These are phyloP conservation scores for Talaromyces borbonicus DNA, from an alignment of 495 filamentous ascomycete genomes.

Conservation along the genomic window DNA sequence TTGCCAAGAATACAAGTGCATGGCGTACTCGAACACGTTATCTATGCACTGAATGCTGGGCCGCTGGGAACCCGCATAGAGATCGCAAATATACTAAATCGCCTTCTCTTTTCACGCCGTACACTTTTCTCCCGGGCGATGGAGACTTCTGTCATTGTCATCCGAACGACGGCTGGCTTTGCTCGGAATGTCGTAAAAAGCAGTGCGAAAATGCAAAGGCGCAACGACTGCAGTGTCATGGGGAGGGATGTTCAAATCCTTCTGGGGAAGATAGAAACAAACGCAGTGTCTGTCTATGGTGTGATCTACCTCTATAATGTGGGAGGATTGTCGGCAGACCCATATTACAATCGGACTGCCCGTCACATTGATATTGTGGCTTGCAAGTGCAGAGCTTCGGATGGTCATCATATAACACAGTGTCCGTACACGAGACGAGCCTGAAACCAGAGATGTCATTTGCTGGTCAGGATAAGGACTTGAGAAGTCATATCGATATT, in stretches of 20 bases:
- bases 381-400: too few relatives aligned
- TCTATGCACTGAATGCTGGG: conserved; percentile 14
- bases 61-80: conserved; percentile 9
- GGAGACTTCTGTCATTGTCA: conserved; percentile 14
- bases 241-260: conserved; percentile 10
- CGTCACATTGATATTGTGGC: too few relatives aligned
- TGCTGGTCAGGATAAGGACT: too few relatives aligned
- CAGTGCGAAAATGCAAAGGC: conserved; percentile 9
- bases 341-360: neutral
- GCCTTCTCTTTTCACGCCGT: neutral
- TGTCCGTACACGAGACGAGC: too few relatives aligned
- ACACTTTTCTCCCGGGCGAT: conserved; percentile 5
- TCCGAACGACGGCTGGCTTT: conserved; percentile 17
- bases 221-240: conserved; percentile 10
- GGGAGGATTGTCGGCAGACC: neutral
- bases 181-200: conserved; percentile 15
- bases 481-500: too few relatives aligned
- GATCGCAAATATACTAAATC: conserved; percentile 4
- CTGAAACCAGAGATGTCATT: too few relatives aligned
- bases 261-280: conserved; percentile 7
- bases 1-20: conserved; percentile 1
- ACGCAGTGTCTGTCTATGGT: conserved; percentile 18
- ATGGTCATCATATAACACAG: too few relatives aligned
- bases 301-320: conserved; percentile 10
- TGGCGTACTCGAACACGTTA: conserved; percentile 11